A percentile compares a stretch with the other conserved stretches of the same genome.
Conservation (phyloP, 495 filamentous ascomycete genomes). For the Cairneyella variabilis region DNA sequence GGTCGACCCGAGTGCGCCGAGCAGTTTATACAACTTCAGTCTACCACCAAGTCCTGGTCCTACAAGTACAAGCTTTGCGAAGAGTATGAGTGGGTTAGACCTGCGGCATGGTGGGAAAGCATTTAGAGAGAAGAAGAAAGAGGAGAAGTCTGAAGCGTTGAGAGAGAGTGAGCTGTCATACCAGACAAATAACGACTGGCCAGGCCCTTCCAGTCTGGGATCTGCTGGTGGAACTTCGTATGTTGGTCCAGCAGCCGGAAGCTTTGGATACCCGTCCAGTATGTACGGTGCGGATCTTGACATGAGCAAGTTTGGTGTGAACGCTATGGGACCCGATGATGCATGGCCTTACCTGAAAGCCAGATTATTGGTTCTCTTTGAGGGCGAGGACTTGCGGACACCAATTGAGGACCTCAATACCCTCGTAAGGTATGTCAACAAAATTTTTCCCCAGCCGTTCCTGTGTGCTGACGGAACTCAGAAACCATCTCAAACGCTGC, state of each 20-base stretch:
- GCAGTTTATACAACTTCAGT: conserved; percentile 71
- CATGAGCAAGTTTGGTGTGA: conserved; percentile 58
- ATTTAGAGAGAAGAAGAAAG: conserved; percentile 85
- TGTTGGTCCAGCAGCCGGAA: conserved; percentile 11
- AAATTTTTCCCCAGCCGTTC: conserved; percentile 18
- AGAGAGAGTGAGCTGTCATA: conserved; percentile 29
- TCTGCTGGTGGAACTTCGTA: conserved; percentile 33
- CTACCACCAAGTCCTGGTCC: conserved; percentile 70
- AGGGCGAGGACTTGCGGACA: conserved; percentile 82
- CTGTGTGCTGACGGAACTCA: conserved; percentile 10
- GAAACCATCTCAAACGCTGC: conserved; percentile 74
- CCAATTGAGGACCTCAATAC: conserved; percentile 95
- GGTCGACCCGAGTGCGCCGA: conserved; percentile 77
- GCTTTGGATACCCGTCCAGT: conserved; percentile 22
- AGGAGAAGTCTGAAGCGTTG: conserved; percentile 54
- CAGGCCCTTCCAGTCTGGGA: conserved; percentile 45
- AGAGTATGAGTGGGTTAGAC: conserved; percentile 79
- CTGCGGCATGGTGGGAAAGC: conserved; percentile 80
- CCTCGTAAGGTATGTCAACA: conserved; percentile 53
- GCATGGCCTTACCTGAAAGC: conserved; percentile 95
- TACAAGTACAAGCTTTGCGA: conserved; percentile 62
- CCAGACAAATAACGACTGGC: conserved; percentile 41
- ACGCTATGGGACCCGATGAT: conserved; percentile 83
- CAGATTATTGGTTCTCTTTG: conserved; percentile 85
- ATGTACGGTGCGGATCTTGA: conserved; percentile 46